Evolutionary conservation across 2,329 filamentous ascomycete genomes (phyloP).

Genomic region (Blastomyces parvus): DNA sequence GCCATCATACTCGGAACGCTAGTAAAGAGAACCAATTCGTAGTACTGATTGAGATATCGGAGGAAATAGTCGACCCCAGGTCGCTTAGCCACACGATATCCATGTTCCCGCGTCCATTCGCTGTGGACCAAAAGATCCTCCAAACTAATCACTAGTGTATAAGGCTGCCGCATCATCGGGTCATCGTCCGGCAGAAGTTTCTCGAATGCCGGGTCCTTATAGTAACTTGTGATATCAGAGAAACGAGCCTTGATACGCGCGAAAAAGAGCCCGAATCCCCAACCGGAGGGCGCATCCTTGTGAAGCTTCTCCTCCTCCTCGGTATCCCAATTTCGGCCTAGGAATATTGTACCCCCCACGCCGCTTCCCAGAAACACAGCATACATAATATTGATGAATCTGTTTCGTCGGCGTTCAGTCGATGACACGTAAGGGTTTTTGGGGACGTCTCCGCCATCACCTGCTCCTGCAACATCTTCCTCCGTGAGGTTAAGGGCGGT

Average conservation of each 20-base stretch:
- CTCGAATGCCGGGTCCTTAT: slow-evolving; percentile 88
- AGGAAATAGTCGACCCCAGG: slow-evolving; percentile 96
- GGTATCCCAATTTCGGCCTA: slow-evolving; percentile 78
- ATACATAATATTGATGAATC: slow-evolving; percentile 67
- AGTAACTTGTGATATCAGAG: slow-evolving; percentile 72
- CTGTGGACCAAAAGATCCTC: slow-evolving; percentile 93
- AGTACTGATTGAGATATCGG: slow-evolving; percentile 93
- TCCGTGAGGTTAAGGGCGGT: slow-evolving; percentile 45
- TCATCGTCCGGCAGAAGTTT: slow-evolving; percentile 72
- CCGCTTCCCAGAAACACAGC: slow-evolving; percentile 48
- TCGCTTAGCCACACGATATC: slow-evolving; percentile 90
- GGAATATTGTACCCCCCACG: slow-evolving; percentile 56
- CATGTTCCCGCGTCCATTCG: slow-evolving; percentile 87
- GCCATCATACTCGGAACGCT: slow-evolving; percentile 73
- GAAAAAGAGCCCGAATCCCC: slow-evolving; percentile 67
- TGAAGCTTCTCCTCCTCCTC: slow-evolving; percentile 62
- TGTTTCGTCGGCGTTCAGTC: slow-evolving; percentile 68
- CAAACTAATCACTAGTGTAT: slow-evolving; percentile 83
- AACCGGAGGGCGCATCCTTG: slow-evolving; percentile 67
- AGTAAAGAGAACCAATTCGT: slow-evolving; percentile 94
- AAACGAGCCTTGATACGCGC: slow-evolving; percentile 67
- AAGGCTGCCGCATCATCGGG: slow-evolving; percentile 70
- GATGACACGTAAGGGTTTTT: slow-evolving; percentile 84
- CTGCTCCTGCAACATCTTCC: slow-evolving; percentile 33
- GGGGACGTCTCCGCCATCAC: slow-evolving; percentile 50